Evolutionary conservation across 306 rosid species (phyloP).

Genomic region (Acacia confusa): DNA sequence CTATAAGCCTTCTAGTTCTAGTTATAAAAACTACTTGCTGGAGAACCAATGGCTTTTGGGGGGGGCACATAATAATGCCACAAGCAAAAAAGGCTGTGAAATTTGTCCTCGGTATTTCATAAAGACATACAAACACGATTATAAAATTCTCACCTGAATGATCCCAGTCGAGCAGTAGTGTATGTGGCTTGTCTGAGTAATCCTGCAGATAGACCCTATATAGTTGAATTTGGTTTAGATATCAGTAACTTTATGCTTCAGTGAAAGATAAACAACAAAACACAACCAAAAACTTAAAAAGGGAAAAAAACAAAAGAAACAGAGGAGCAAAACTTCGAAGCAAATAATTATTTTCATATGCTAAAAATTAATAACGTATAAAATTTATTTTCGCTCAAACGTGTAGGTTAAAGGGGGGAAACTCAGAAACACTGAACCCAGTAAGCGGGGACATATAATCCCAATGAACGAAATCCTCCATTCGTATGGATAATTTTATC

Average conservation of each 20-base stretch:
- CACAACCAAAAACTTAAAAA: not conserved
- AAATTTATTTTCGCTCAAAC: not conserved
- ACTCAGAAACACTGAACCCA: slow-evolving; percentile 6
- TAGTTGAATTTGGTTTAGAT: slow-evolving; percentile 31
- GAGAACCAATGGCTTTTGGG: slow-evolving; percentile 1
- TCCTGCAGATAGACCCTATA: slow-evolving; percentile 97
- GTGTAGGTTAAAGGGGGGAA: not conserved
- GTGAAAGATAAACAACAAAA: slow-evolving; percentile 7
- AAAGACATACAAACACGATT: not conserved
- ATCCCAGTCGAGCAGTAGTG: slow-evolving; percentile 97
- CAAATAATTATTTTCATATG: slow-evolving; percentile 3
- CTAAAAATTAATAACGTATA: not conserved
- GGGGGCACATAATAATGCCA: not conserved
- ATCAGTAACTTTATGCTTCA: not conserved
- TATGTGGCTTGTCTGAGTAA: slow-evolving; percentile 96
- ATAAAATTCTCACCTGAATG: slow-evolving; percentile 68
- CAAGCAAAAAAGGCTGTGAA: not conserved
- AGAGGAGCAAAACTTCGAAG: not conserved
- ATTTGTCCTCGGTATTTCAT: not conserved
- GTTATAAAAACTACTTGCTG: not conserved
- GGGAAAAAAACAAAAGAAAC: not conserved
- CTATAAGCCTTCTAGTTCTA: not conserved
- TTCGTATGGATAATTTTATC: slow-evolving; percentile 4
- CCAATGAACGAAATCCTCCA: not conserved
- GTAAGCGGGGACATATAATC: not conserved